Conservation (phyloP, 2,329 filamentous ascomycete species). For the Apiospora rasikravindrae region DNA sequence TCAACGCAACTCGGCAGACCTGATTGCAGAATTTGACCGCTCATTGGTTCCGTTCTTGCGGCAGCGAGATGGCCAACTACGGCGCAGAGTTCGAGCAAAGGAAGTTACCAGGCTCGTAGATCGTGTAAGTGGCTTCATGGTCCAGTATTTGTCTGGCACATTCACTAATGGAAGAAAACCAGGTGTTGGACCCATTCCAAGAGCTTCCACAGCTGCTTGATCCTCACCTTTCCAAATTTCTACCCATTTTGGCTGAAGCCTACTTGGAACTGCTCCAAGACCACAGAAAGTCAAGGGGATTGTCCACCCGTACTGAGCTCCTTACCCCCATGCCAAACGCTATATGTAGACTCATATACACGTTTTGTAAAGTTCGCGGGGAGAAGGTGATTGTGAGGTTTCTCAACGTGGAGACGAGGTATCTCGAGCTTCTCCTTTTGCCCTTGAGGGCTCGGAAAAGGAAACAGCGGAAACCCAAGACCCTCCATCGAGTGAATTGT, state of each 20-base stretch:
- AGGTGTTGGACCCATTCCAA: conserved; percentile 85
- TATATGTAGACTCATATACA: conserved; percentile 81
- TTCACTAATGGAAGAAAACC: conserved; percentile 28
- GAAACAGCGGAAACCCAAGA: conserved; percentile 25
- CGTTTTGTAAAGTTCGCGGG: conserved; percentile 91
- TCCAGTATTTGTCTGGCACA: conserved; percentile 23
- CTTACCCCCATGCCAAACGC: conserved; percentile 68
- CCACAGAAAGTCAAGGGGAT: conserved; percentile 47
- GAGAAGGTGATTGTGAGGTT: conserved; percentile 92
- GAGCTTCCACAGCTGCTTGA: conserved; percentile 94
- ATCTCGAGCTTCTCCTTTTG: conserved; percentile 80
- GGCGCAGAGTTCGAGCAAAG: conserved; percentile 54
- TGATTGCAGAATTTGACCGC: conserved; percentile 63
- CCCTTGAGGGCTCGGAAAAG: conserved; percentile 69
- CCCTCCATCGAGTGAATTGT: conserved; percentile 36
- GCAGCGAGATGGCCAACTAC: conserved; percentile 55
- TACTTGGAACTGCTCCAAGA: conserved; percentile 71
- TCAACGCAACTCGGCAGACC: conserved; percentile 63
- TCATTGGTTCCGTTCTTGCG: conserved; percentile 58
- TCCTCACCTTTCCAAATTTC: conserved; percentile 75
- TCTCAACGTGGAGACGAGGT: conserved; percentile 85
- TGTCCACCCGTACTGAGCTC: conserved; percentile 46
- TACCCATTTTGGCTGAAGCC: conserved; percentile 76
- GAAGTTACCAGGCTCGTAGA: conserved; percentile 56
- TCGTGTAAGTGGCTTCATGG: conserved; percentile 43